Evolutionary conservation across 768 basidiomycete species (phyloP).

Genomic region (Porpolomopsis calyptriformis): DNA sequence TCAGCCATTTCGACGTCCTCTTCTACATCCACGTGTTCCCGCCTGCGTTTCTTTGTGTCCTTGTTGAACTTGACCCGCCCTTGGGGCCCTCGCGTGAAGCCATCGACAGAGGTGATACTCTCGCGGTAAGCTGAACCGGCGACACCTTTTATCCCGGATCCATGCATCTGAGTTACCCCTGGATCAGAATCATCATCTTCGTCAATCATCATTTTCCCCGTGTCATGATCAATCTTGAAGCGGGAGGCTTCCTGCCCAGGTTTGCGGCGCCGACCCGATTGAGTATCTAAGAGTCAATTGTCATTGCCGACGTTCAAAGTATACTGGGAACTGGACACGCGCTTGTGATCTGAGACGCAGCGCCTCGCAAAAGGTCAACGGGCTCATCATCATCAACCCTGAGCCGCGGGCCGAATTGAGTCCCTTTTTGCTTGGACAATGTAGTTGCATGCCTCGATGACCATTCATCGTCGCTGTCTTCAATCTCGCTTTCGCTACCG

Average conservation of each 20-base stretch:
- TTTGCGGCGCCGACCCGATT: constrained; percentile 48
- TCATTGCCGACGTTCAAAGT: constrained; percentile 1
- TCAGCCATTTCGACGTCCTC: constrained; percentile 73
- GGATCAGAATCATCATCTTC: constrained; percentile 42
- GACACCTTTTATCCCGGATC: constrained; percentile 37
- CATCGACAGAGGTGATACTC: constrained; percentile 74
- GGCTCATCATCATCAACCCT: constrained; percentile 87
- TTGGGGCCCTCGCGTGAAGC: constrained; percentile 73
- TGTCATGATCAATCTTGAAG: constrained; percentile 82
- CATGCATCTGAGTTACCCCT: constrained; percentile 27
- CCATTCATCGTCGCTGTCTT: constrained; percentile 54
- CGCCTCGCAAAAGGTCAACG: constrained; percentile 86
- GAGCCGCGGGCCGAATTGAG: constrained; percentile 45
- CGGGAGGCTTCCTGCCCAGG: constrained; percentile 77
- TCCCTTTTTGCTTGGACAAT: constrained; percentile 24
- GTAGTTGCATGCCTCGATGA: constrained; percentile 16
- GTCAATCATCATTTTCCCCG: constrained; percentile 71
- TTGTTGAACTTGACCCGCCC: constrained; percentile 94
- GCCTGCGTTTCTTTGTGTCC: constrained; percentile 86
- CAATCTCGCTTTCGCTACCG: constrained; percentile 88
- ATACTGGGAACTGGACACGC: constrained; percentile 19
- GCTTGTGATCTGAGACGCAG: constrained; percentile 61
- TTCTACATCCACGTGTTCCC: constrained; percentile 51
- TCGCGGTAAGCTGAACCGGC: constrained; percentile 79
- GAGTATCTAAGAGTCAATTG: constrained; percentile 26